Evolutionary conservation across 768 basidiomycete genomes (phyloP), one percentile per base, ranked within the genome.

Genomic region (Amanita rubescens): DNA sequence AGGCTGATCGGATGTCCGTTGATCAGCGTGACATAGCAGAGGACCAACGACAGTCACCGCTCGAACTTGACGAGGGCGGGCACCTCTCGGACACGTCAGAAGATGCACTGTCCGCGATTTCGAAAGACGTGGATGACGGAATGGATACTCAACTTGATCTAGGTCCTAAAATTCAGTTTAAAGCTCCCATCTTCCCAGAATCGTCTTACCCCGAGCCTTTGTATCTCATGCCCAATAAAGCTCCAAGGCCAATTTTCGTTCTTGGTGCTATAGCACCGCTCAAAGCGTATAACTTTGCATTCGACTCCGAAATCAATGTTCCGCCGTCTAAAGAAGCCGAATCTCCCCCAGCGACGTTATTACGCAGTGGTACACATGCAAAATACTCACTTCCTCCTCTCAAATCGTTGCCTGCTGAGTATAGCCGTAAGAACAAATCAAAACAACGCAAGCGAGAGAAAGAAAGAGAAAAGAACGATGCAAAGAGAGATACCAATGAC

Each of bases 331-430:
- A 55, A 1, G 54, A 57, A 32, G 14, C 12, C 6, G 25, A 22
- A 49, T 35, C 62, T 5, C 53, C 53, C 9, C 49, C 62, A 15
- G 59, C 55, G 25, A 55, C 49, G 6, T 67, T 65, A 55, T 69
- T 67, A 33, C 68, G 66, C 46, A 65, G 66, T 39, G 71, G 75
- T 38, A 76, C 74, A 54, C 71, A 72, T 55, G 72, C 72, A 24
- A 59, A 68, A 1, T 86, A 84, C 57, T 68, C 74, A 11, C 69
- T 85, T 0, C 85, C 85, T 5, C 73, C 76, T 19, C 68, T 81
- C 39, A 79, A 74, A 55, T 64, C 69, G 8, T 67, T 87, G 17
- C 83, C 84, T 14, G 57, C 72, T 0, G 82, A 85, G 54, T 80
- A 71, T 55, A 70, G 67, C 60, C 61, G 75, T 57, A 70, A 76